These are phyloP conservation scores for Kwoniella pini DNA, from an alignment of 768 basidiomycete species.

Conservation along the genomic window DNA sequence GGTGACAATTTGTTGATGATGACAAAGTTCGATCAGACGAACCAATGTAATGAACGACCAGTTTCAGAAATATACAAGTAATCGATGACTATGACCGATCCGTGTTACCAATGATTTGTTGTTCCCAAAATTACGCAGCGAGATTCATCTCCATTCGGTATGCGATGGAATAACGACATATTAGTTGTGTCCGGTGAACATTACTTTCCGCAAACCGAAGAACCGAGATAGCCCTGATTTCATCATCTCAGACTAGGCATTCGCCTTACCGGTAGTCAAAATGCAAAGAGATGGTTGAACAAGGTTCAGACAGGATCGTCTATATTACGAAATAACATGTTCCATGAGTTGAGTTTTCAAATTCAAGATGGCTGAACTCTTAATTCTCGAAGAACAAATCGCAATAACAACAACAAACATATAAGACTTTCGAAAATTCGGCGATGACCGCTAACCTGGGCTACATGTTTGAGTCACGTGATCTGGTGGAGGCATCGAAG, in stretches of 20 bases:
- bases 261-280: not conserved
- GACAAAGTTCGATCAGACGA: too few relatives aligned
- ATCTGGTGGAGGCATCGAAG: slow-evolving; percentile 12
- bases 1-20: too few relatives aligned
- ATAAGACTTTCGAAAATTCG: too few relatives aligned
- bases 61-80: too few relatives aligned
- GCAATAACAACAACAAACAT: too few relatives aligned
- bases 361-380: slow-evolving; percentile 15
- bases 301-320: not conserved
- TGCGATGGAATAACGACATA: too few relatives aligned
- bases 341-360: slow-evolving; percentile 1
- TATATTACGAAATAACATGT: not conserved
- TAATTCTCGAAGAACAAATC: too few relatives aligned
- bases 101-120: not conserved
- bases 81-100: too few relatives aligned
- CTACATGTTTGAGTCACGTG: slow-evolving; percentile 14
- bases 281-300: not conserved
- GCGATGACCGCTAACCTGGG: not conserved
- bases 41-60: too few relatives aligned
- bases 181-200: not conserved
- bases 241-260: slow-evolving; percentile 19
- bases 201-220: not conserved
- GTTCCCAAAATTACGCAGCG: not conserved
- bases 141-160: too few relatives aligned
- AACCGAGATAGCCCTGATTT: slow-evolving; percentile 18